These are phyloP conservation scores for Limnanthes douglasii DNA, from an alignment of 345 rosid genomes.

Conservation along the genomic window DNA sequence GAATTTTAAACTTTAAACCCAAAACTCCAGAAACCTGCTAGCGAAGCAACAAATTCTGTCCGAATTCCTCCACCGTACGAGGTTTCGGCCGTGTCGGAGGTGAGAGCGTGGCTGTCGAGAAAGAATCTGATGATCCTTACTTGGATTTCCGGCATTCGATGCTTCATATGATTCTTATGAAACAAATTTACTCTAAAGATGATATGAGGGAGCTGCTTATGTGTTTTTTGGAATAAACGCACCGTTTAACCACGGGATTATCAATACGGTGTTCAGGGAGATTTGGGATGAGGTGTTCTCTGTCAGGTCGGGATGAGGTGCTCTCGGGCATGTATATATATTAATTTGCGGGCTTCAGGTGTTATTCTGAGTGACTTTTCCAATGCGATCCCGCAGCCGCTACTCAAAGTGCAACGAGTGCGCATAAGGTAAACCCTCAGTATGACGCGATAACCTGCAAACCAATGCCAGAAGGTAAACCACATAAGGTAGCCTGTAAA, in stretches of 20 bases:
- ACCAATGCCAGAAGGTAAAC: too few species aligned
- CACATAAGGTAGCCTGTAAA: too few species aligned
- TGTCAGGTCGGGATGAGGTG: too few species aligned
- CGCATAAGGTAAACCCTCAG: too few species aligned
- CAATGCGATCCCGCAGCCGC: too few species aligned
- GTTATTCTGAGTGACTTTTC: too few species aligned
- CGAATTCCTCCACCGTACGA: constrained; percentile 8
- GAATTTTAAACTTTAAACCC: constrained; percentile 28
- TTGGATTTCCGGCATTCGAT: constrained; percentile 81
- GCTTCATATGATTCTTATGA: constrained; percentile 92
- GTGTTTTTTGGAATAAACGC: constrained; percentile 78
- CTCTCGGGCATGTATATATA: too few species aligned
- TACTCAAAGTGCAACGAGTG: too few species aligned
- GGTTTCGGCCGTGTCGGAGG: too few species aligned
- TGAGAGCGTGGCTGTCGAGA: constrained; percentile 85
- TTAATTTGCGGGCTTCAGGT: too few species aligned
- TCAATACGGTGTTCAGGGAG: constrained; percentile 81
- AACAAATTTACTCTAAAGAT: constrained; percentile 68
- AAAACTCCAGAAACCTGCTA: constrained; percentile 11
- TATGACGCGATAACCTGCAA: too few species aligned
- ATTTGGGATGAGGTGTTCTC: constrained; percentile 84
- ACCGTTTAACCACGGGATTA: constrained; percentile 64
- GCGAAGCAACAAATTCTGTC: constrained; percentile 8
- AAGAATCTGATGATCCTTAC: constrained; percentile 89
- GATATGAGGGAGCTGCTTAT: constrained; percentile 67